Percentiles rank a stretch among this genome's conserved stretches.
These are phyloP conservation scores for Solanum pinnatisectum DNA, from an alignment of 257 asterid genomes.

Conservation along the genomic window DNA sequence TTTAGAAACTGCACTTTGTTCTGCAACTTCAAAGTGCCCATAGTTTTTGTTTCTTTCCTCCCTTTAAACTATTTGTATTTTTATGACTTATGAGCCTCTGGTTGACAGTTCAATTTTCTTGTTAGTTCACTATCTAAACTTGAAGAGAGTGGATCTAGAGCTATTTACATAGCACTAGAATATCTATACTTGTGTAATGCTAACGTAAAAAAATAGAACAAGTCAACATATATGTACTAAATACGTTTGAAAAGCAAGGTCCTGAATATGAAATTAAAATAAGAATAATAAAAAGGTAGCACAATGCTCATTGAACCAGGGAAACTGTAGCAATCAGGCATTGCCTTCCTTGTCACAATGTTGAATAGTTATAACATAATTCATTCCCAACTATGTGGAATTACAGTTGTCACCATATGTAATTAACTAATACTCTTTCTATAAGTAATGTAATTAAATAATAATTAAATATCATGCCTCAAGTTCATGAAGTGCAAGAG, in stretches of 20 bases:
- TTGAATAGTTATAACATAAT: not conserved
- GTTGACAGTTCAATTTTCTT: not conserved
- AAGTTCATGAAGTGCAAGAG: not conserved
- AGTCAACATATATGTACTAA: not conserved
- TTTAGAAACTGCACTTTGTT: not conserved
- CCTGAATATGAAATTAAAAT: not conserved
- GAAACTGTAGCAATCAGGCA: not conserved
- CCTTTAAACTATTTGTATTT: not conserved
- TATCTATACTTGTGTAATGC: not conserved
- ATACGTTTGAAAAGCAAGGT: not conserved
- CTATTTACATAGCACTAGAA: not conserved
- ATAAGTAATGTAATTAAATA: not conserved
- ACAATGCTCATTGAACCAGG: not conserved
- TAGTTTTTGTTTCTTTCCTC: not conserved
- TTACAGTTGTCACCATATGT: not conserved
- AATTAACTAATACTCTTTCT: not conserved
- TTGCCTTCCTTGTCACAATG: not conserved
- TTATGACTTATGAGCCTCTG: not conserved
- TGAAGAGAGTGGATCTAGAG: not conserved
- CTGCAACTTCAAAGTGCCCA: not conserved
- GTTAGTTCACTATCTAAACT: not conserved
- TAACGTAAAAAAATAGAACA: not conserved
- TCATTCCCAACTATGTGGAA: not conserved
- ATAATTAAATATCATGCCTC: not conserved
- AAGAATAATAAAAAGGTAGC: not conserved